phyloP scores from a whole-genome alignment of 2,329 filamentous ascomycete genomes.

The Xylariaceae sp. region DNA sequence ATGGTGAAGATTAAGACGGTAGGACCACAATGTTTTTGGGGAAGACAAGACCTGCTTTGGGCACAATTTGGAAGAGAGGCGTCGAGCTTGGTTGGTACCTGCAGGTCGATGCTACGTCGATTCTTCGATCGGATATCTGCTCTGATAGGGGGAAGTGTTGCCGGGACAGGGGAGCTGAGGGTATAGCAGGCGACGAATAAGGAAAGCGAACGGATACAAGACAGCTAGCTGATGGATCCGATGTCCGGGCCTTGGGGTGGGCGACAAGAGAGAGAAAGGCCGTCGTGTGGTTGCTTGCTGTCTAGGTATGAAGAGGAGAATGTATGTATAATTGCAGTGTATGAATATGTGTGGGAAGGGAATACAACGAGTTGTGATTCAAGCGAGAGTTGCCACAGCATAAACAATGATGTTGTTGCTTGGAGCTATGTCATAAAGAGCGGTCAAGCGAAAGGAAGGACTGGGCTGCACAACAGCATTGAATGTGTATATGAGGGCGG shows the following conservation, averaged over 20 bases:
- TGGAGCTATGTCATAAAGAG: too few relatives aligned
- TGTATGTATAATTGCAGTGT: too few relatives aligned
- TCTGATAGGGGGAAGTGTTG: too few relatives aligned
- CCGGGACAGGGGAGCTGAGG: conserved; percentile 17
- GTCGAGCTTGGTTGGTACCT: conserved; percentile 11
- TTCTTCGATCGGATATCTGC: background rate
- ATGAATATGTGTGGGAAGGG: too few relatives aligned
- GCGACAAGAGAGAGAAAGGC: background rate
- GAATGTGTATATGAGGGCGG: conserved; percentile 3
- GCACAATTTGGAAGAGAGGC: background rate
- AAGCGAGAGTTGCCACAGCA: too few relatives aligned
- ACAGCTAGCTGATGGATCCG: conserved; percentile 22
- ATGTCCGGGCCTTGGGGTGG: conserved; percentile 13
- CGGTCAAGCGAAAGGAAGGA: too few relatives aligned
- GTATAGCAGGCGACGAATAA: conserved; percentile 22
- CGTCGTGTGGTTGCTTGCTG: background rate
- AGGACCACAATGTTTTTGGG: conserved; percentile 21
- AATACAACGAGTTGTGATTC: too few relatives aligned
- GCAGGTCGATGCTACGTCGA: conserved; percentile 9
- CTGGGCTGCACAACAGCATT: too few relatives aligned
- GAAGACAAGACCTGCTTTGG: conserved; percentile 18
- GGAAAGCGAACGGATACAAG: conserved; percentile 15
- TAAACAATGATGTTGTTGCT: too few relatives aligned
- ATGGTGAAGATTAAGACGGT: conserved; percentile 27
- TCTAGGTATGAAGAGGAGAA: background rate